Evolutionary conservation across 2,329 filamentous ascomycete species (phyloP).

Genomic region (Tolypocladium cylindrosporum): DNA sequence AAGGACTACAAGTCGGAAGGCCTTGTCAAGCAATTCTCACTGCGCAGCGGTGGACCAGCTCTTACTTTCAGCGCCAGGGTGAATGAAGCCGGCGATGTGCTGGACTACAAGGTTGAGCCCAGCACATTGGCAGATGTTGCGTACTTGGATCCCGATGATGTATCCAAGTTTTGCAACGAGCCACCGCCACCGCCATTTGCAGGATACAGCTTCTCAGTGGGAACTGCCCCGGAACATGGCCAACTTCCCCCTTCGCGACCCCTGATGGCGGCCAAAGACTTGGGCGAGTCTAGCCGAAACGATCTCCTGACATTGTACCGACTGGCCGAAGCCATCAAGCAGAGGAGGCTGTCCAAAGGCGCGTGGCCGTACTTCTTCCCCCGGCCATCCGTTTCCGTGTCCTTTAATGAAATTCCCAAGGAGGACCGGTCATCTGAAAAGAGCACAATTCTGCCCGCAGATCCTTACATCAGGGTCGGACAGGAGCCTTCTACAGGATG

Average conservation of each 20-base stretch:
- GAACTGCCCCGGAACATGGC: slow-evolving; percentile 10
- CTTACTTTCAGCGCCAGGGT: slow-evolving; percentile 55
- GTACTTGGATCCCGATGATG: slow-evolving; percentile 43
- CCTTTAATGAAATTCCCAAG: slow-evolving; percentile 24
- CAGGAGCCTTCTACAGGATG: slow-evolving; percentile 19
- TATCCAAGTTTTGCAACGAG: slow-evolving; percentile 33
- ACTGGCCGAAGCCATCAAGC: slow-evolving; percentile 36
- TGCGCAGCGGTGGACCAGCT: slow-evolving; percentile 38
- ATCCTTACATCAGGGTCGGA: slow-evolving; percentile 38
- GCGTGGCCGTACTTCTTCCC: slow-evolving; percentile 39
- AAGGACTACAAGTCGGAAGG: slow-evolving; percentile 23
- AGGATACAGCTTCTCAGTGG: slow-evolving; percentile 18
- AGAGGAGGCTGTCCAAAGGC: slow-evolving; percentile 32
- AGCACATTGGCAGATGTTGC: slow-evolving; percentile 44
- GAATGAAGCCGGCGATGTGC: slow-evolving; percentile 38
- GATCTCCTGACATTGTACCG: slow-evolving; percentile 37
- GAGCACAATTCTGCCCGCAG: slow-evolving; percentile 24
- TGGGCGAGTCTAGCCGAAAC: slow-evolving; percentile 30
- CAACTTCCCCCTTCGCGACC: slow-evolving; percentile 21
- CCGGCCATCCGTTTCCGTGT: slow-evolving; percentile 31
- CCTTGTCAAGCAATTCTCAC: slow-evolving; percentile 42
- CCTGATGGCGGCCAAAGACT: slow-evolving; percentile 31
- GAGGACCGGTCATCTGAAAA: slow-evolving; percentile 1
- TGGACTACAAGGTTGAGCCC: slow-evolving; percentile 45
- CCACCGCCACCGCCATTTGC: slow-evolving; percentile 10